These are phyloP conservation scores for Calocybe gangraenosa DNA, from an alignment of 768 basidiomycete species.

Conservation along the genomic window DNA sequence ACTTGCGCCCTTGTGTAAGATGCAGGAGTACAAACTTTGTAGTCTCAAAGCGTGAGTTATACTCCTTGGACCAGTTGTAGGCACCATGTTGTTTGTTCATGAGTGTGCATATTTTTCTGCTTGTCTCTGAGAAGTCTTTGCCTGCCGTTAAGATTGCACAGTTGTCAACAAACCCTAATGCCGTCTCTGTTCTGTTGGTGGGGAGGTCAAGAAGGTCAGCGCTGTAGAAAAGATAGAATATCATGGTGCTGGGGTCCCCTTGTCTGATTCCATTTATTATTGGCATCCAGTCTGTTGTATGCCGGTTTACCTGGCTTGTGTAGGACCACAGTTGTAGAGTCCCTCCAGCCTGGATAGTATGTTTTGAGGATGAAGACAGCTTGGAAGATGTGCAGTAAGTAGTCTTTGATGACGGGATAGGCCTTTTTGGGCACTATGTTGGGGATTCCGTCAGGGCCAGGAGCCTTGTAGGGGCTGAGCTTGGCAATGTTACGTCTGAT, in stretches of 20 bases:
- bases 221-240: slow-evolving; percentile 25
- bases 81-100: slow-evolving; percentile 13
- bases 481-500: background rate
- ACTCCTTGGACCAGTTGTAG: slow-evolving; percentile 12
- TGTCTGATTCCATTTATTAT: slow-evolving; percentile 20
- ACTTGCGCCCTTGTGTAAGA: slow-evolving; percentile 1
- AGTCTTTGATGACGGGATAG: background rate
- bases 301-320: background rate
- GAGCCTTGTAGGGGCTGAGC: background rate
- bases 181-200: background rate
- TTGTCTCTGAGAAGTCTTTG: background rate
- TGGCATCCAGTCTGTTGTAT: background rate
- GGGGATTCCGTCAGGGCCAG: background rate
- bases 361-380: background rate
- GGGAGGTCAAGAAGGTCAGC: slow-evolving; percentile 16
- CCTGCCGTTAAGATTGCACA: background rate
- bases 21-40: slow-evolving; percentile 18
- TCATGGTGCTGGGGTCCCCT: slow-evolving; percentile 19
- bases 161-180: slow-evolving; percentile 5
- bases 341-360: background rate
- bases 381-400: background rate
- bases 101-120: background rate
- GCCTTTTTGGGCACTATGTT: background rate
- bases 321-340: background rate
- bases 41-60: slow-evolving; percentile 21